A percentile compares a stretch with the other conserved stretches of the same genome.
Conservation (phyloP, 1,139 yeast species). For the Blastobotrys proliferans region DNA sequence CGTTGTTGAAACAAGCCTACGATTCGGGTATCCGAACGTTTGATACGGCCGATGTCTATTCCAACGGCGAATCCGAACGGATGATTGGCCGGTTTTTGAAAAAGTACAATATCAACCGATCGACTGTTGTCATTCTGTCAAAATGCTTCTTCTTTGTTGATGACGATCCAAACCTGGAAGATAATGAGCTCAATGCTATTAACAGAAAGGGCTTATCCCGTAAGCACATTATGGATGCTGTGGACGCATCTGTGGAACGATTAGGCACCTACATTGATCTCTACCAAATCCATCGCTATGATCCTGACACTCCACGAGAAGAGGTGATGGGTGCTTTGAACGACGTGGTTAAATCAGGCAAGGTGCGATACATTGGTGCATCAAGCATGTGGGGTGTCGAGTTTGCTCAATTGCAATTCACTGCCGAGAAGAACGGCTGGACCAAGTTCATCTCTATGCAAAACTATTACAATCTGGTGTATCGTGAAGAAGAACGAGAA, state of each 20-base stretch:
- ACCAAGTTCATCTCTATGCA: constrained; percentile 58
- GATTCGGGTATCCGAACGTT: constrained; percentile 50
- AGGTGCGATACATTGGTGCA: constrained; percentile 55
- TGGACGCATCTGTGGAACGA: constrained; percentile 47
- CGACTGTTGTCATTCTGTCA: constrained; percentile 45
- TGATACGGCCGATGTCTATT: constrained; percentile 50
- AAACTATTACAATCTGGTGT: constrained; percentile 50
- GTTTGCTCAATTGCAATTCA: constrained; percentile 47
- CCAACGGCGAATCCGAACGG: constrained; percentile 44
- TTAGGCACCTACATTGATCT: constrained; percentile 71
- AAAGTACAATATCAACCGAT: constrained; percentile 42
- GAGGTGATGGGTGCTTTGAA: constrained; percentile 55
- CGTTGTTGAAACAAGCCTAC: constrained; percentile 47
- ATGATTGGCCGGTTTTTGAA: constrained; percentile 44
- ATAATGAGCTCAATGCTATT: constrained; percentile 36
- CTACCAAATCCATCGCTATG: constrained; percentile 66
- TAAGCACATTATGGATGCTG: constrained; percentile 51
- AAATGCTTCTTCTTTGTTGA: constrained; percentile 52
- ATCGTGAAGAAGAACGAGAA: constrained; percentile 60
- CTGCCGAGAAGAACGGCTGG: constrained; percentile 52
- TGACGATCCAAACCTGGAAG: constrained; percentile 33
- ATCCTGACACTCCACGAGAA: constrained; percentile 42
- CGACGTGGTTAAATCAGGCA: constrained; percentile 47
- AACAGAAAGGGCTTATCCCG: constrained; percentile 43
- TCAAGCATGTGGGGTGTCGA: constrained; percentile 45